phyloP scores from a whole-genome alignment of 345 rosid species.

The Noccaea bulbosa region DNA sequence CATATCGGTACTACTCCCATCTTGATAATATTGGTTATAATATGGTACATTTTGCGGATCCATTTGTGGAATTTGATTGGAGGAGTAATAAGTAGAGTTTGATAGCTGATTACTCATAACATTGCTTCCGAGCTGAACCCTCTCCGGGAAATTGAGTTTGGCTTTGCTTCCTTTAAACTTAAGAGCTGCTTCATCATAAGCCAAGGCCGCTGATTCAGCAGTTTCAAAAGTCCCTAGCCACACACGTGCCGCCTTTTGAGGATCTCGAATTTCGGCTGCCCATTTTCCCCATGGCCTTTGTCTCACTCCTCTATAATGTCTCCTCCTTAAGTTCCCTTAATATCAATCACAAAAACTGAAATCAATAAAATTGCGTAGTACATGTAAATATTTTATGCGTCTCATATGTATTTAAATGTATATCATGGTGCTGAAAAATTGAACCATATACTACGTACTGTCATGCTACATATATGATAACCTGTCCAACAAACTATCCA shows the following conservation, averaged over 20 bases:
- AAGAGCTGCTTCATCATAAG: slow-evolving; percentile 80
- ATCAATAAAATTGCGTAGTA: background rate
- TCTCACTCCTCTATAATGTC: slow-evolving; percentile 67
- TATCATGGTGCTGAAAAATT: background rate
- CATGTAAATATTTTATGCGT: background rate
- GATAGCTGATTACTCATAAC: slow-evolving; percentile 7
- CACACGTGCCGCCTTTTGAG: slow-evolving; percentile 62
- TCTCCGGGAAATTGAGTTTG: slow-evolving; percentile 74
- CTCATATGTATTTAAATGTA: background rate
- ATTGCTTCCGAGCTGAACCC: slow-evolving; percentile 52
- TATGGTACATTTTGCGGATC: slow-evolving; percentile 24
- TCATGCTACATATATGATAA: background rate
- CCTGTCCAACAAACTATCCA: background rate
- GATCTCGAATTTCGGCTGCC: slow-evolving; percentile 71
- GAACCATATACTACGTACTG: slow-evolving; percentile 4
- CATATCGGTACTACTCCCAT: slow-evolving; percentile 32
- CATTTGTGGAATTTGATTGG: slow-evolving; percentile 4
- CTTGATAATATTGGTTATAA: slow-evolving; percentile 41
- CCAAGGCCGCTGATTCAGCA: slow-evolving; percentile 76
- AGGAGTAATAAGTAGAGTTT: slow-evolving; percentile 34
- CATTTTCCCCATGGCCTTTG: slow-evolving; percentile 76
- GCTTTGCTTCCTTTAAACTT: slow-evolving; percentile 86
- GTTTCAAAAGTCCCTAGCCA: slow-evolving; percentile 84
- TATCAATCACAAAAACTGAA: background rate
- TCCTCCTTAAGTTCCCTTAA: slow-evolving; percentile 47